Evolutionary conservation across 169 alveolate species (phyloP).

Genomic region (Plasmodium cynomolgi): DNA sequence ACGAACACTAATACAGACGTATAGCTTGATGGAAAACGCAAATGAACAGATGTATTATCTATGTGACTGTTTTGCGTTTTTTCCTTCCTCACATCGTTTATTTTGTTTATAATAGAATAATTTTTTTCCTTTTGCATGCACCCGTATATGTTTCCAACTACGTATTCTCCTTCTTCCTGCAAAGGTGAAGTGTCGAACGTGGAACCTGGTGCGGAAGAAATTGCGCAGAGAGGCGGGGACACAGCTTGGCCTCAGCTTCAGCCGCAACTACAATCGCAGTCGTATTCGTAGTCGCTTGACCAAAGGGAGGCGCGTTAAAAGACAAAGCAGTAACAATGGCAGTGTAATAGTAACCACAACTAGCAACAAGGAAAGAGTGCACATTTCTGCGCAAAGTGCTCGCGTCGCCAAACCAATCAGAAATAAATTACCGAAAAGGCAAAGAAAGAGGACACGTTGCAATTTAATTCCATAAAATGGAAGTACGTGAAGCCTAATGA

Average conservation of each 20-base stretch:
- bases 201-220: background rate
- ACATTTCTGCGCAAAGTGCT: background rate
- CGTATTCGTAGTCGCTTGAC: background rate
- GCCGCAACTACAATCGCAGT: background rate
- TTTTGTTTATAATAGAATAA: slow-evolving; percentile 41
- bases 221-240: background rate
- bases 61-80: background rate
- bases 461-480: slow-evolving; percentile 62
- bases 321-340: background rate
- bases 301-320: background rate
- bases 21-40: background rate
- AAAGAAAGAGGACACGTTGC: slow-evolving; percentile 29
- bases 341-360: background rate
- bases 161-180: slow-evolving; percentile 74
- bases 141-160: slow-evolving; percentile 52
- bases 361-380: background rate
- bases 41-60: background rate
- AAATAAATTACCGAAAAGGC: slow-evolving; percentile 60
- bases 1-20: background rate
- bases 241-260: background rate
- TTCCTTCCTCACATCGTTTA: slow-evolving; percentile 46
- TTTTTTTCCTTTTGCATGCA: slow-evolving; percentile 70
- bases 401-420: background rate
- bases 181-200: background rate
- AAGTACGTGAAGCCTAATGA: slow-evolving; percentile 68